Conservation (phyloP, 331 rosid genomes). For the Quercus lobata region DNA sequence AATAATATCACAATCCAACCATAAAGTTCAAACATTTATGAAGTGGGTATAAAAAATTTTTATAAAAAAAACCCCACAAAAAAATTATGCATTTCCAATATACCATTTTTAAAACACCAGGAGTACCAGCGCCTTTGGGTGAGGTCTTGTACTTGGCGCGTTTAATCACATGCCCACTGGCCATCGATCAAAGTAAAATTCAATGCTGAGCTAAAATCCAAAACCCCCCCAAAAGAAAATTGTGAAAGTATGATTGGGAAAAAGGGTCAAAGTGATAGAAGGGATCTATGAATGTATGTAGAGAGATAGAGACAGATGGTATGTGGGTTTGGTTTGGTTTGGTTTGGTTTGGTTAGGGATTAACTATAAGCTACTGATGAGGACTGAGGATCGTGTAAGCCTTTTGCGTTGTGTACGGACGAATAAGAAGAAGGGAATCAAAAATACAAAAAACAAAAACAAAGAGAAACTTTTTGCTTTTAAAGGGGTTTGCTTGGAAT, state of each 20-base stretch:
- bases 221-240: background rate
- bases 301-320: too few species aligned
- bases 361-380: too few species aligned
- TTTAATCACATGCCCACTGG: constrained; percentile 52
- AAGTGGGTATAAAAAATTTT: background rate
- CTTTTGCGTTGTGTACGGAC: too few species aligned
- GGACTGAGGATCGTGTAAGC: too few species aligned
- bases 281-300: background rate
- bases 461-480: too few species aligned
- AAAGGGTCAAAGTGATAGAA: background rate
- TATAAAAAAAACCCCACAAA: background rate
- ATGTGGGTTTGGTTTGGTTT: too few species aligned
- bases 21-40: background rate
- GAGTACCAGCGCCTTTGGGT: constrained; percentile 72
- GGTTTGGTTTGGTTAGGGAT: too few species aligned
- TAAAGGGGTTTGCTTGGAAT: too few species aligned
- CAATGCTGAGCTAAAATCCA: background rate
- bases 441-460: too few species aligned
- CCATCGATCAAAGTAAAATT: constrained; percentile 31
- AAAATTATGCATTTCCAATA: background rate
- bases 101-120: constrained; percentile 84
- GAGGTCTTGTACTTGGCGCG: constrained; percentile 77
- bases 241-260: background rate
- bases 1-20: background rate
- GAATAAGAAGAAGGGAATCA: too few species aligned